Conservation (phyloP, 108 stramenopile genomes). For the Fragilariopsis cylindrus region DNA sequence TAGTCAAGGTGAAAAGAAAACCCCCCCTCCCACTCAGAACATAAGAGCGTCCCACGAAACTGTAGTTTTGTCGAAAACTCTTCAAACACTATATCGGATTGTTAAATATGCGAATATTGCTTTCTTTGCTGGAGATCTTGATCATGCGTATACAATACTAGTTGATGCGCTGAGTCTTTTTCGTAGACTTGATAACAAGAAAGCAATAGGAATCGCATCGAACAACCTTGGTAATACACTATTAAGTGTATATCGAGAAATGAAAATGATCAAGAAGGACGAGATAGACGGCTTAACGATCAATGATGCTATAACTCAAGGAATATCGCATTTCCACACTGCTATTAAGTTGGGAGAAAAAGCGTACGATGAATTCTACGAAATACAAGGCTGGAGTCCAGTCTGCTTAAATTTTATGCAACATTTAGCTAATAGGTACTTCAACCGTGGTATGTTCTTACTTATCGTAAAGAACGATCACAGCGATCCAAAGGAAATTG, state of each 20-base stretch:
- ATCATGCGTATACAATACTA: conserved; percentile 39
- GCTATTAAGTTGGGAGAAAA: conserved; percentile 53
- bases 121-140: conserved; percentile 49
- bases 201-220: conserved; percentile 49
- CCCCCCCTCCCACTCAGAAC: not conserved
- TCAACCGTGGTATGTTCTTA: conserved; percentile 49
- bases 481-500: conserved; percentile 29
- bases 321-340: conserved; percentile 37
- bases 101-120: conserved; percentile 47
- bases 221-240: conserved; percentile 56
- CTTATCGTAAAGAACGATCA: conserved; percentile 39
- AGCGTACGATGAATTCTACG: conserved; percentile 45
- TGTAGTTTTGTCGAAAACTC: conserved; percentile 31
- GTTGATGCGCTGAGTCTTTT: conserved; percentile 42
- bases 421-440: conserved; percentile 46
- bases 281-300: conserved; percentile 28
- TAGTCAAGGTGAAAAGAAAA: not conserved
- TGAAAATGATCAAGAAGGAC: conserved; percentile 23
- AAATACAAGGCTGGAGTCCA: conserved; percentile 51
- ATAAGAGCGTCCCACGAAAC: conserved; percentile 33
- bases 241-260: conserved; percentile 46
- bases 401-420: conserved; percentile 47
- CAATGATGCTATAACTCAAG: conserved; percentile 27
- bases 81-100: conserved; percentile 46
- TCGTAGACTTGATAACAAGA: conserved; percentile 47